Percentiles rank a stretch among this genome's conserved stretches.
Evolutionary conservation across 768 basidiomycete species (phyloP).

Genomic region (Arthromyces matolae): DNA sequence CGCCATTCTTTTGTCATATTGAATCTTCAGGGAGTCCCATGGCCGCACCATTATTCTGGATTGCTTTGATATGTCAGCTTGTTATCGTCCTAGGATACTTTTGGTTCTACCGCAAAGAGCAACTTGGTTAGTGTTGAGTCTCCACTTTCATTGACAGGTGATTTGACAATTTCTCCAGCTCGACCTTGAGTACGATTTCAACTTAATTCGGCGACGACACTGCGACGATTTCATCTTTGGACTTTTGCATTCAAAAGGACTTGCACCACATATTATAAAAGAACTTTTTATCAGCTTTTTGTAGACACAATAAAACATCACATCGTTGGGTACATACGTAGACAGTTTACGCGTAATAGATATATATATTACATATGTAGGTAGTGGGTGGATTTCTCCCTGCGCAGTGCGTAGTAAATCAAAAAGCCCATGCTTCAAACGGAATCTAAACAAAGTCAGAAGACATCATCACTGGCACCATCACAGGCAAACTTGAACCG

Average conservation of each 20-base stretch:
- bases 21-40: slow-evolving; percentile 80
- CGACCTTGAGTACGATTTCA: slow-evolving; percentile 31
- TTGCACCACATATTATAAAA: neutral
- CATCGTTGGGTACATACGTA: neutral
- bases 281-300: neutral
- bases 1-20: neutral
- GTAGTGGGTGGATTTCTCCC: neutral
- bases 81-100: slow-evolving; percentile 90
- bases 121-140: slow-evolving; percentile 58
- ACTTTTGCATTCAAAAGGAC: slow-evolving; percentile 4
- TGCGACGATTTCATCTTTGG: slow-evolving; percentile 10
- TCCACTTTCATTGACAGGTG: neutral
- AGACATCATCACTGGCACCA: too few species aligned
- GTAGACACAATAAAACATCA: neutral
- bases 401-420: too few species aligned
- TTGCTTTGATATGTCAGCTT: slow-evolving; percentile 75
- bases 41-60: slow-evolving; percentile 84
- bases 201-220: slow-evolving; percentile 11
- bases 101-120: slow-evolving; percentile 97
- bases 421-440: too few species aligned
- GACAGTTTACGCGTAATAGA: too few species aligned
- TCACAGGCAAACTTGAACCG: too few species aligned
- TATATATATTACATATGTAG: slow-evolving; percentile 2
- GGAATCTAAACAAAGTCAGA: too few species aligned
- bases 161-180: slow-evolving; percentile 19